Conservation (phyloP, 768 basidiomycete species). For the Rhizopogon vulgaris region DNA sequence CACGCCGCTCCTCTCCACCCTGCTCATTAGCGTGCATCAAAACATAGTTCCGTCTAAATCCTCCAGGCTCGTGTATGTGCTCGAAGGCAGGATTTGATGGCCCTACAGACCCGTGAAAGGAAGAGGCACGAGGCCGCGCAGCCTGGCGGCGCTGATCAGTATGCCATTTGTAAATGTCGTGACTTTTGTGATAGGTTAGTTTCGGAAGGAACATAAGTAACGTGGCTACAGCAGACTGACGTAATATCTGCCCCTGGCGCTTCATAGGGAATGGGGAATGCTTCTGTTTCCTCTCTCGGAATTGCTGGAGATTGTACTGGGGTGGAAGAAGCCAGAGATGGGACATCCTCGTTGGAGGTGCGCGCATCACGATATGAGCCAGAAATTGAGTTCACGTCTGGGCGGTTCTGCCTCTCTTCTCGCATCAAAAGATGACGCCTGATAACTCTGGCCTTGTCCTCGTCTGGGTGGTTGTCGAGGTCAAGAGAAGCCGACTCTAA, state of each 20-base stretch:
- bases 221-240: conserved; percentile 43
- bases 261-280: conserved; percentile 86
- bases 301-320: conserved; percentile 22
- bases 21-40: conserved; percentile 65
- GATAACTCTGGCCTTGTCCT: conserved; percentile 80
- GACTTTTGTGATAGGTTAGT: conserved; percentile 36
- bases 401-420: conserved; percentile 41
- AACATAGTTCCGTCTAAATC: conserved; percentile 88
- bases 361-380: conserved; percentile 20
- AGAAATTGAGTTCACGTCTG: conserved; percentile 16
- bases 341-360: conserved; percentile 6
- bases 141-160: conserved; percentile 59
- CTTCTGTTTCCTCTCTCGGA: conserved; percentile 48
- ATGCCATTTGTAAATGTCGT: conserved; percentile 96
- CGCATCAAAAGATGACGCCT: conserved; percentile 74
- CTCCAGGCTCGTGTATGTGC: conserved; percentile 93
- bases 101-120: conserved; percentile 51
- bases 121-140: conserved; percentile 60
- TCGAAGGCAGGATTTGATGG: conserved; percentile 74
- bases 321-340: conserved; percentile 18
- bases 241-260: conserved; percentile 88
- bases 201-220: conserved; percentile 10
- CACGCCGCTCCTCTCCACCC: conserved; percentile 51
- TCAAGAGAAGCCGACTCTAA: conserved; percentile 26
- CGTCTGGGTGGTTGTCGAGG: conserved; percentile 63